Evolutionary conservation across 2,329 filamentous ascomycete species (phyloP).

Genomic region (Coniochaeta sp.): DNA sequence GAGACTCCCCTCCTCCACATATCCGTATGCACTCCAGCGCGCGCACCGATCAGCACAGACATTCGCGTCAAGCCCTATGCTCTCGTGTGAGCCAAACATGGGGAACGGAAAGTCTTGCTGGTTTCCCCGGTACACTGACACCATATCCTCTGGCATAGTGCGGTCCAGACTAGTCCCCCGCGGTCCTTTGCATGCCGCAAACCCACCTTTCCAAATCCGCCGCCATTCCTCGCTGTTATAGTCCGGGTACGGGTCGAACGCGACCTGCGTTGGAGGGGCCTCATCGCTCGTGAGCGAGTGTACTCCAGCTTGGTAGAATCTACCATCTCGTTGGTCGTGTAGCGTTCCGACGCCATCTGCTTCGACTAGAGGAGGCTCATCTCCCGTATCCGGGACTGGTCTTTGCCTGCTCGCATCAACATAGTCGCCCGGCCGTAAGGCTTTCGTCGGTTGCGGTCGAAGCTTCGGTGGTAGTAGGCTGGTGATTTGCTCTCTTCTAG

Average conservation of each 20-base stretch:
- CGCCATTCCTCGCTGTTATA: constrained; percentile 3
- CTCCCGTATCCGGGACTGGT: background rate
- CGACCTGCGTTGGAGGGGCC: background rate
- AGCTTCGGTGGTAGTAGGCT: background rate
- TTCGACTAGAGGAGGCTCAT: background rate
- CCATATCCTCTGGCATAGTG: background rate
- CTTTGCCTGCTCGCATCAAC: background rate
- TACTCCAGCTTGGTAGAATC: constrained; percentile 1
- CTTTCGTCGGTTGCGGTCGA: background rate
- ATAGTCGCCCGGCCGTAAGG: background rate
- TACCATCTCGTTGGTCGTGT: constrained; percentile 1
- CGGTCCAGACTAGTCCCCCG: background rate
- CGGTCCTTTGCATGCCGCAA: constrained; percentile 1
- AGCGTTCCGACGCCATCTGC: background rate
- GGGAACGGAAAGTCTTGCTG: constrained; percentile 4
- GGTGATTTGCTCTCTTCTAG: constrained; percentile 1
- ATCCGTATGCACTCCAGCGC: background rate
- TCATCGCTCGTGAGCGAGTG: background rate
- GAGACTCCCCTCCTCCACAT: background rate
- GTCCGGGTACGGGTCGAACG: constrained; percentile 4
- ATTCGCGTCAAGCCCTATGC: background rate
- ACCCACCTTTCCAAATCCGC: background rate
- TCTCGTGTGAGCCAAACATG: constrained; percentile 3
- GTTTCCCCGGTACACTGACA: constrained; percentile 3
- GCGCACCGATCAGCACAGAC: constrained; percentile 3